Evolutionary conservation across 192 early-diverging fungal species (phyloP), one percentile per base, ranked within the genome.

Genomic region (Linnemannia schmuckeri): DNA sequence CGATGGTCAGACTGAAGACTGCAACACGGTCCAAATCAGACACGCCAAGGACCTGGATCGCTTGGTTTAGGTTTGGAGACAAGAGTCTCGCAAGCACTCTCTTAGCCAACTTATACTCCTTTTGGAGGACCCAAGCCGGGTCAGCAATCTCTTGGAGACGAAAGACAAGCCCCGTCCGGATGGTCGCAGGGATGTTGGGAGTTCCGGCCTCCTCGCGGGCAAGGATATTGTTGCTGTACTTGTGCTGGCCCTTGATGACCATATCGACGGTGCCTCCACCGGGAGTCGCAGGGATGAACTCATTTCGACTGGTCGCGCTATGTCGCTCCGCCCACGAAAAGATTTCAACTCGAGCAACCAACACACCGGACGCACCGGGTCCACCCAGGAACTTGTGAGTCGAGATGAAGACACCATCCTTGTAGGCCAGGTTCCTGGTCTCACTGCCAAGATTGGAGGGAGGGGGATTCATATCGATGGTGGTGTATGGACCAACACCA

Each of bases 331-430:
- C 69, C 79, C 73, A 80, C 15, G 69, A 49, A 72, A 80, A 87
- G 22, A 90, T 57, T 24, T 77, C 72, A 6, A 83, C 44, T 66
- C 87, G 78, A 35, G 89, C 78, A 3, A 88, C 77, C 24, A 90
- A 83, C 27, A 90, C 61, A 46, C 90, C 90, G 0, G 90, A 88
- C 2, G 83, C 80, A 24, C 87, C 87, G 12, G 89, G 90, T 8
- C 87, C 87, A n/a, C 90, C 89, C 33, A 90, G 76, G 30, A 91
- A 85, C 78, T 91, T 91, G 88, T 90, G 90, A 13, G 90, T 88
- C 12, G 83, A 87, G 33, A 90, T 42, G 20, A 89, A 85, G 5
- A 90, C 81, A n/a, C 79, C 89, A 61, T 90, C 89, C 69, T 82
- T 88, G 72, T 82, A 88, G 42, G 81, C 87, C 0, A 88, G 77